Evolutionary conservation across 2,329 filamentous ascomycete genomes (phyloP).

Genomic region (Cladophialophora exuberans): DNA sequence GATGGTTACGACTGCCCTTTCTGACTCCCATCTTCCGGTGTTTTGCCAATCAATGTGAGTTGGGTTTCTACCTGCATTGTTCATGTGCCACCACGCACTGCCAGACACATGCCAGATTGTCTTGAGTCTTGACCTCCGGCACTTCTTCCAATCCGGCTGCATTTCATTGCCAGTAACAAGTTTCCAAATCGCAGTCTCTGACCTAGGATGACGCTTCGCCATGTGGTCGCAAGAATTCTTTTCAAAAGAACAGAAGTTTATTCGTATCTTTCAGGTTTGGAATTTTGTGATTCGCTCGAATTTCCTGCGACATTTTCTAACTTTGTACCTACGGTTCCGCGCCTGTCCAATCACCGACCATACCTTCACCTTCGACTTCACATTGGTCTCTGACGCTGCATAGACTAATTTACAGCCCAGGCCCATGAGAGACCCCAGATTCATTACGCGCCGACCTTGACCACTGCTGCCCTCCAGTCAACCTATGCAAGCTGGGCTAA

Average conservation of each 20-base stretch:
- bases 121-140: too few species aligned
- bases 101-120: too few species aligned
- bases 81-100: too few species aligned
- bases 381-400: slow-evolving; percentile 16
- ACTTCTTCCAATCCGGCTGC: too few species aligned
- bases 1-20: too few species aligned
- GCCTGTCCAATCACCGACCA: slow-evolving; percentile 12
- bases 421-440: not conserved
- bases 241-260: too few species aligned
- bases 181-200: too few species aligned
- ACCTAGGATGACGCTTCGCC: too few species aligned
- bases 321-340: not conserved
- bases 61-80: too few species aligned
- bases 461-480: not conserved
- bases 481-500: not conserved
- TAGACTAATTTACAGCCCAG: slow-evolving; percentile 13
- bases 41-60: too few species aligned
- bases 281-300: slow-evolving; percentile 22
- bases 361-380: slow-evolving; percentile 4
- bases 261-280: not conserved
- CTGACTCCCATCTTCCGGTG: not conserved
- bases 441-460: not conserved
- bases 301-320: slow-evolving; percentile 11
- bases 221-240: too few species aligned
- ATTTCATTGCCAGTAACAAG: too few species aligned